Base-by-base conservation (phyloP, 306 rosid genomes). In the Acacia acuminata region DNA sequence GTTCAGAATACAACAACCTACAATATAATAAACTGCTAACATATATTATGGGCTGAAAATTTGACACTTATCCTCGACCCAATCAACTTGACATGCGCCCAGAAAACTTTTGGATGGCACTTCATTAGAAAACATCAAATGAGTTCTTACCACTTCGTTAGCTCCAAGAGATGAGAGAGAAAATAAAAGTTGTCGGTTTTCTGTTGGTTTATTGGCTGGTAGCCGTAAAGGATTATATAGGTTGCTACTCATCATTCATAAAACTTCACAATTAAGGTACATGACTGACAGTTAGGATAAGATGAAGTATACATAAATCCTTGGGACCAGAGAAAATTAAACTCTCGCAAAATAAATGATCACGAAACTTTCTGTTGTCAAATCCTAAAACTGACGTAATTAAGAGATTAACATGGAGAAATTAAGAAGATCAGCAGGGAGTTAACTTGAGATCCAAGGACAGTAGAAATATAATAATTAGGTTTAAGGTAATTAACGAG, bases 1-100 rank as follows among this genome's bases (percentile, higher is more conserved):
- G 65, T 76, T 61, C 64, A 7, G 47, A 60, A 71, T 75, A 73
- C 34, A 79, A 48, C 2, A 60, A 60, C 24, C 5, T 19, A 63
- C 71, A 55, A 27, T 19, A 70, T 71, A 55, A 27, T 27, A 63
- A 63, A 63, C 40, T n/a, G 2, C 14, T 27, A 12, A 63, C 34
- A 69, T 68, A 38, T 65, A 3, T 19, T 40, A 38, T 43, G 8
- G 24, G 22, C 74, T 61, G 42, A 81, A 78, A 87, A 1, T 70
- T 10, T 71, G 82, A 80, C 71, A 80, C 81, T 69, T 67, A 42
- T 48, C 60, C 81, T 16, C 55, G 69, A 42, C 79, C 82, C 44
- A 74, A 84, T 76, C 71, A 84, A 78, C 70, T 81, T 76, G 45
- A 77, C 84, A 85, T 40, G 55, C 56, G 44, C 47, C 3, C 71